Evolutionary conservation across 768 basidiomycete species (phyloP), one percentile per base, ranked within the genome.

Genomic region (Amanita fuliginea): DNA sequence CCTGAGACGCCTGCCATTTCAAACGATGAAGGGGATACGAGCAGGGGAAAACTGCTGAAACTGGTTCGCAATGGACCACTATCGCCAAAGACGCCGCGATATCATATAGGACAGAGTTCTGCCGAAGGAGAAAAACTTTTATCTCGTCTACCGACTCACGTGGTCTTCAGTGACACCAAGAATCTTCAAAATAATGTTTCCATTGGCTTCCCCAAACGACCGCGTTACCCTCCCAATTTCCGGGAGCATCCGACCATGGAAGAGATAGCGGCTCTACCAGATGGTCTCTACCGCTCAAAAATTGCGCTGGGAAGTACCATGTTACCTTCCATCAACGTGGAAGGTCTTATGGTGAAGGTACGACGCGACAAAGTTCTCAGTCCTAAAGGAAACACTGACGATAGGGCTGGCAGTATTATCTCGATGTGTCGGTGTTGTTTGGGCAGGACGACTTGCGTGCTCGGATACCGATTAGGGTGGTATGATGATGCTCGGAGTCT

Each of bases 121-220:
- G 14, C 14, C 35, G 19, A 21, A 41, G 61, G 57, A 40, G 68
- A 73, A 19, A 73, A 74, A 48, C 69, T 72, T 3, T 59, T 73
- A 26, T 72, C 73, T 18, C 61, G 67, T 40, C 57, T 73, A 32
- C 73, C 73, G 3, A 64, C 57, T 36, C 61, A 66, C 53, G 67
- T 61, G 19, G 53, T 65, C 49, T 63, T 73, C 49, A 58, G 64
- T 6, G 74, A 79, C 44, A 68, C 68, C 28, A 67, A 68, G 16
- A 73, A 67, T 2, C 56, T 81, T 5, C 66, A 73, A 33, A 76
- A 68, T 14, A 69, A 73, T 44, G 68, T 86, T 39, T 75, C 67
- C 45, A 74, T 83, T 40, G 85, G 85, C 1, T 86, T 86, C 55
- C 80, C 81, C 14, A 86, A 85, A 54, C 77, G 82, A 14, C 81